These are phyloP conservation scores for Cyberlindnera galapagoensis DNA, from an alignment of 805 yeast genomes.

Conservation along the genomic window DNA sequence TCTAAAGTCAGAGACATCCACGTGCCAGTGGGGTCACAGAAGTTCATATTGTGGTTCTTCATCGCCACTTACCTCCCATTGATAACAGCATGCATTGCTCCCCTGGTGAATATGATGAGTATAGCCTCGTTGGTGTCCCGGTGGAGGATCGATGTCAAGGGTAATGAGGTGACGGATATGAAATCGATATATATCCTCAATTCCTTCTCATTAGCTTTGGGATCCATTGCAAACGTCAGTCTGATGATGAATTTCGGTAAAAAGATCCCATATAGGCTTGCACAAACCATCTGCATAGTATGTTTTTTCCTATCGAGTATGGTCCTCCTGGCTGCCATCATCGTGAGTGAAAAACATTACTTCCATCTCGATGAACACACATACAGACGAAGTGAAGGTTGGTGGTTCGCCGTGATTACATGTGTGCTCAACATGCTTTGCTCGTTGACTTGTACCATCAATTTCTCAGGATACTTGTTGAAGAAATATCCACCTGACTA, in stretches of 20 bases:
- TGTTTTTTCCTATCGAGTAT: slow-evolving; percentile 60
- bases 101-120: slow-evolving; percentile 68
- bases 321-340: slow-evolving; percentile 43
- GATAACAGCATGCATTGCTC: slow-evolving; percentile 72
- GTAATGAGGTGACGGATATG: slow-evolving; percentile 28
- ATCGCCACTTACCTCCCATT: slow-evolving; percentile 69
- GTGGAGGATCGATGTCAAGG: slow-evolving; percentile 46
- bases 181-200: slow-evolving; percentile 48
- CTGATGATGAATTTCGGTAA: slow-evolving; percentile 64
- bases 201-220: slow-evolving; percentile 55
- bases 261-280: slow-evolving; percentile 45
- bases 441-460: slow-evolving; percentile 43
- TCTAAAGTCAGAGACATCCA: slow-evolving; percentile 12
- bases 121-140: slow-evolving; percentile 62
- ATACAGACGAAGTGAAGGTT: slow-evolving; percentile 47
- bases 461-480: slow-evolving; percentile 53
- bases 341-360: slow-evolving; percentile 30
- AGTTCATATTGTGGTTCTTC: slow-evolving; percentile 47
- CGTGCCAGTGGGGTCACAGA: slow-evolving; percentile 12
- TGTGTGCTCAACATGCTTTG: slow-evolving; percentile 55
- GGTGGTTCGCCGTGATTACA: slow-evolving; percentile 72
- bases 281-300: slow-evolving; percentile 55
- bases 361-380: slow-evolving; percentile 12
- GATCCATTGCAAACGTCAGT: slow-evolving; percentile 62
- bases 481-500: slow-evolving; percentile 64